Conservation (phyloP, 164 flowering plant species). For the Kalanchoe fedtschenkoi region DNA sequence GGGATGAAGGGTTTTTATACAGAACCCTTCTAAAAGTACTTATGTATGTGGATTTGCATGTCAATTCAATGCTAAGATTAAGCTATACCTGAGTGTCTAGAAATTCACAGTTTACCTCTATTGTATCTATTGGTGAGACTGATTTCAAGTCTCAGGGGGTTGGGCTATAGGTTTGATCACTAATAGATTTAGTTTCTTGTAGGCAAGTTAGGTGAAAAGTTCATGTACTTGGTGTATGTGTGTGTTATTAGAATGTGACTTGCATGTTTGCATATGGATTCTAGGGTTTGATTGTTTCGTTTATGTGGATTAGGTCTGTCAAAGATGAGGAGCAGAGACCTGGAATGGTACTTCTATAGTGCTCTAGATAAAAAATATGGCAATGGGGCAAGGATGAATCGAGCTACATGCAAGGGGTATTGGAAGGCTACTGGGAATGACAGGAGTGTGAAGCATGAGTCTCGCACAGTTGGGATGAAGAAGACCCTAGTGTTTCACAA, state of each 20-base stretch:
- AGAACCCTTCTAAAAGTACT: too few relatives aligned
- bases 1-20: too few relatives aligned
- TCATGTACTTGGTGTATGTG: not conserved
- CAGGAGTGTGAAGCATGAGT: constrained; percentile 23
- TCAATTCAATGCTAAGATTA: too few relatives aligned
- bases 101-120: too few relatives aligned
- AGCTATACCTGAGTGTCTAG: too few relatives aligned
- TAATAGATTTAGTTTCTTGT: not conserved
- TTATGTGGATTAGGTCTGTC: constrained; percentile 17
- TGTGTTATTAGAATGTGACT: not conserved
- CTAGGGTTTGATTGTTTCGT: not conserved
- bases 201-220: not conserved
- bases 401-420: constrained; percentile 41
- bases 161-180: not conserved
- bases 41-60: too few relatives aligned
- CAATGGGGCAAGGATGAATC: constrained; percentile 48
- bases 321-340: constrained; percentile 35
- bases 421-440: constrained; percentile 60
- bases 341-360: constrained; percentile 46
- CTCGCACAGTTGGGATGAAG: constrained; percentile 32
- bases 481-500: constrained; percentile 47
- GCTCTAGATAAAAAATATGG: constrained; percentile 40
- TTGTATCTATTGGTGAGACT: too few relatives aligned
- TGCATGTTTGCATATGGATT: not conserved
- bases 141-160: not conserved